Evolutionary conservation across 2,329 filamentous ascomycete species (phyloP), one percentile per base, ranked within the genome.

Genomic region (Arthrobotrys sphaeroides): DNA sequence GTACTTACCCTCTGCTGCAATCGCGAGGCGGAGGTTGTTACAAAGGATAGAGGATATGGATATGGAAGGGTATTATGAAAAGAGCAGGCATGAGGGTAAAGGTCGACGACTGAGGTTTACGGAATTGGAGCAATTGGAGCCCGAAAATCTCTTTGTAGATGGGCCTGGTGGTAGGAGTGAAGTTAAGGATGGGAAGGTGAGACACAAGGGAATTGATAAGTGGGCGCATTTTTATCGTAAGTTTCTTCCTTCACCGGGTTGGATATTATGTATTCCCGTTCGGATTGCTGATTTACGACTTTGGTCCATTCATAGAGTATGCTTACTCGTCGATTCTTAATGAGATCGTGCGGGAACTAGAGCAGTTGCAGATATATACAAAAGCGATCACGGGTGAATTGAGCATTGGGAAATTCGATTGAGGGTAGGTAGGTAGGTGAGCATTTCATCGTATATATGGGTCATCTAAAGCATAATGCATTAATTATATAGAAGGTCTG

Each of bases 191-290:
- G 77, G 75, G 55, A 81, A 79, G 51, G 79, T 77, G 18, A 55
- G 79, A 78, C 67, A 33, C 60, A 61, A 24, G 65, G 78, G 33
- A 79, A 82, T 38, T 13, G 83, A 83, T 77, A 85, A 85, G 69
- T 88, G 87, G 86, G 84, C 84, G 33, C 85, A 88, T 78, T 86
- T 88, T 68, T 88, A 89, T 79, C 85, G 85, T 68, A 87, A 85
- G 80, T 85, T 51, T 61, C 40, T 53, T 38, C 42, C 16, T 31
- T 45, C 0, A 49, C 1, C 65, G 87, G 51, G 87, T 85, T 5
- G n/a, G n/a, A n/a, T 28, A 7, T 31, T 9, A 1, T 26, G 9
- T 49, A 26, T 28, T 26, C 28, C 85, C 85, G 2, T 87, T 78
- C n/a, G 77, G 16, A 18, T 28, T 45, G 18, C 68, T 78, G 38